Evolutionary conservation across 129 eudicot genomes (phyloP).

Genomic region (Escallonia rubra): DNA sequence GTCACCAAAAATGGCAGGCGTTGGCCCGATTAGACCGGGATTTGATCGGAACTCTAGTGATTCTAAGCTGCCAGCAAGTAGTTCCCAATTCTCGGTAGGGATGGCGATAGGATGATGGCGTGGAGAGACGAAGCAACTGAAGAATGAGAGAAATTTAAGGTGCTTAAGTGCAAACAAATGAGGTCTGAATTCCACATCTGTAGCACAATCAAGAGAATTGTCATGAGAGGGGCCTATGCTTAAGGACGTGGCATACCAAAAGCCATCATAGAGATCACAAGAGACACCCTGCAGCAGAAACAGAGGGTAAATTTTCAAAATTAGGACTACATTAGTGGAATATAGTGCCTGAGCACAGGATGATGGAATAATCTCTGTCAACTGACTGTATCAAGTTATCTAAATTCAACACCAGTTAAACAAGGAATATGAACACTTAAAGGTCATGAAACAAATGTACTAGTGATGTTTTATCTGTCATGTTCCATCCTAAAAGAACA

Average conservation of each 20-base stretch:
- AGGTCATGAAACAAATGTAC: no score
- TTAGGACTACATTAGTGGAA: not conserved
- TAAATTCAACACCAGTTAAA: no score
- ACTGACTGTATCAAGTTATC: no score
- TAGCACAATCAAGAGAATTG: slow-evolving; percentile 64
- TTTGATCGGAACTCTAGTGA: slow-evolving; percentile 65
- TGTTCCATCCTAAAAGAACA: no score
- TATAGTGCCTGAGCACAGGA: no score
- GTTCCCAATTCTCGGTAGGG: slow-evolving; percentile 47
- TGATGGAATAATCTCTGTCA: no score
- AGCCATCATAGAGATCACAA: slow-evolving; percentile 74
- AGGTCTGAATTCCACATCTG: slow-evolving; percentile 52
- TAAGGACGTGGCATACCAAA: slow-evolving; percentile 78
- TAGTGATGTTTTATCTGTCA: no score
- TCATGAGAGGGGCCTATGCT: slow-evolving; percentile 70
- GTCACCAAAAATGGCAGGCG: slow-evolving; percentile 50
- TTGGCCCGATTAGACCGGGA: slow-evolving; percentile 47
- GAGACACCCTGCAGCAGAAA: slow-evolving; percentile 63
- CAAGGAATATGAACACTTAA: no score
- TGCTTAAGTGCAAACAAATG: slow-evolving; percentile 53
- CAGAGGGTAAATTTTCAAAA: not conserved
- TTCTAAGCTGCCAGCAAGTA: slow-evolving; percentile 38
- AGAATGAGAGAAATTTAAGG: slow-evolving; percentile 64
- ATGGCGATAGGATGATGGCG: slow-evolving; percentile 26
- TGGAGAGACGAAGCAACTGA: slow-evolving; percentile 53